Evolutionary conservation across 2,329 filamentous ascomycete genomes (phyloP).

Genomic region (Fusarium graminum): DNA sequence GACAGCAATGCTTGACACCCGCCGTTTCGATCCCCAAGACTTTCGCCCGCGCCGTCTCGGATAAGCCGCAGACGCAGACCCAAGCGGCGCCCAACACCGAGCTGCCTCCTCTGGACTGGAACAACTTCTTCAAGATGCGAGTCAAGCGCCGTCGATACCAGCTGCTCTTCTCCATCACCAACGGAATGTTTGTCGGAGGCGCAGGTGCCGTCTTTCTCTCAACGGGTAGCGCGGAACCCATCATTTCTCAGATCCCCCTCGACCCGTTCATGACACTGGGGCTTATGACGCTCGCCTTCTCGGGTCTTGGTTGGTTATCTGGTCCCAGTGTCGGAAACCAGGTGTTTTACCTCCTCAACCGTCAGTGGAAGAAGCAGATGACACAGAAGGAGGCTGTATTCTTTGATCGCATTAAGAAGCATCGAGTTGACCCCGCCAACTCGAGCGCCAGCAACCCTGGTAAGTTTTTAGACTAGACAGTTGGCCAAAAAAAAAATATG

Average conservation of each 20-base stretch:
- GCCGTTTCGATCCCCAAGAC: slow-evolving; percentile 30
- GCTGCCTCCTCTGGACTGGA: slow-evolving; percentile 76
- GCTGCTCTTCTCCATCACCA: slow-evolving; percentile 78
- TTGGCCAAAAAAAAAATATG: not conserved
- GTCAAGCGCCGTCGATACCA: slow-evolving; percentile 87
- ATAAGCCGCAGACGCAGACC: slow-evolving; percentile 24
- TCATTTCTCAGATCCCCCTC: slow-evolving; percentile 79
- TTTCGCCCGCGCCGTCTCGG: slow-evolving; percentile 41
- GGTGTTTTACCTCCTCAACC: slow-evolving; percentile 82
- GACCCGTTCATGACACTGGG: slow-evolving; percentile 91
- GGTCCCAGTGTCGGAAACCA: slow-evolving; percentile 86
- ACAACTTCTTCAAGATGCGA: slow-evolving; percentile 91
- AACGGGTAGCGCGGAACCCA: slow-evolving; percentile 77
- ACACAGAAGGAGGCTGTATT: slow-evolving; percentile 93
- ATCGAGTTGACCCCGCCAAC: slow-evolving; percentile 89
- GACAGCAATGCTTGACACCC: slow-evolving; percentile 37
- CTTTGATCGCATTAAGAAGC: slow-evolving; percentile 89
- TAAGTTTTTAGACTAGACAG: slow-evolving; percentile 45
- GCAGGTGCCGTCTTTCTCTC: slow-evolving; percentile 76
- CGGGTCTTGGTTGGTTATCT: slow-evolving; percentile 87
- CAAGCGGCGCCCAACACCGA: slow-evolving; percentile 34
- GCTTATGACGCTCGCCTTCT: slow-evolving; percentile 80
- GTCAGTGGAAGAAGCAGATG: slow-evolving; percentile 78
- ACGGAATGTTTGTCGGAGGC: slow-evolving; percentile 72
- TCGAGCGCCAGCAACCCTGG: slow-evolving; percentile 91